Evolutionary conservation across 352 stramenopile genomes (phyloP), one percentile per base, ranked within the genome.

Genomic region (Hyaloperonospora brassicae): DNA sequence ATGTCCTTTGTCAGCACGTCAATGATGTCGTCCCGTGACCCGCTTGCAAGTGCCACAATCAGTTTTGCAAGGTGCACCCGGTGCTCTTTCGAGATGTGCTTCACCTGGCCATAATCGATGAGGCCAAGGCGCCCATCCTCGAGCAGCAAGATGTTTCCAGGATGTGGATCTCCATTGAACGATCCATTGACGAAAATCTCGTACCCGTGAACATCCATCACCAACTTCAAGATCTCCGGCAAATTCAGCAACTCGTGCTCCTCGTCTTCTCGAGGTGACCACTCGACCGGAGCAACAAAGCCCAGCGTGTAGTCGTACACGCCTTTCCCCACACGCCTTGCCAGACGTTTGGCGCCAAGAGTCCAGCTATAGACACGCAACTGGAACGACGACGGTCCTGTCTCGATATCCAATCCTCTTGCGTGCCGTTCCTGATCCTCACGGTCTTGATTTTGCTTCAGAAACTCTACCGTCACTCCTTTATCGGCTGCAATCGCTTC

Each of bases 41-140:
- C 79, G 35, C 86, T 75, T 0, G 80, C 78, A n/a, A 95, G 72
- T 14, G 83, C 79, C 31, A 95, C 69, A 43, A 95, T 84, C n/a
- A 93, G 64, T 61, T 84, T 81, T n/a, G 86, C 84, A 35, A 94
- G 66, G 27, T 84, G 71, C 52, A 87, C 34, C 0, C 83, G 69
- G 38, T 86, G 72, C 56, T 89, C 68, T 47, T 68, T 69, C 11
- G 62, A 76, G 35, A 94, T 87, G 50, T 92, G 76, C 60, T 93
- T 95, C 40, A 94, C 86, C 58, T 97, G 89, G 13, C 89, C 89
- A 51, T 96, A 97, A 68, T 97, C 89, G 41, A 97, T 93, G 44
- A 97, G 66, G 2, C 89, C 89, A 5, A 97, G 63, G 7, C 84
- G 79, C 2, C 88, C 88, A 46, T 96, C 87, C 5, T 93, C 75